These are phyloP conservation scores for Fusarium goolgardi DNA, from an alignment of 2,329 filamentous ascomycete genomes.

Conservation along the genomic window DNA sequence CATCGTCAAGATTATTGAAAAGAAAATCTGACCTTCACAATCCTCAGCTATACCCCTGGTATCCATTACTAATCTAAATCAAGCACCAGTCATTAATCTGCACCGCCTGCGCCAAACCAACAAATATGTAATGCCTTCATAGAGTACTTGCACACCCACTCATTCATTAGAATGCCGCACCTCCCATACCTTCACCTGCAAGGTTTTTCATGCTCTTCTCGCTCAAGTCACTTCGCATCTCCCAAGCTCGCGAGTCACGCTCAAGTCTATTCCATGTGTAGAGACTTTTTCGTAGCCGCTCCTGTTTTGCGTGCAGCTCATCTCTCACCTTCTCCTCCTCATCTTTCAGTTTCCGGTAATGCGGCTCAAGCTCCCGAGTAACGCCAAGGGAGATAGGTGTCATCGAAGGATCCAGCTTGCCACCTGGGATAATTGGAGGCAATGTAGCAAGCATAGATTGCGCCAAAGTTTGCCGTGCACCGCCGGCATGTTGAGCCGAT, in stretches of 20 bases:
- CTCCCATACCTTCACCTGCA: constrained; percentile 66
- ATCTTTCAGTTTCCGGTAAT: constrained; percentile 65
- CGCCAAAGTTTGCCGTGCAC: constrained; percentile 59
- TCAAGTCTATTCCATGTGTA: constrained; percentile 66
- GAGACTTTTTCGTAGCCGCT: constrained; percentile 65
- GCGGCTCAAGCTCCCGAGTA: constrained; percentile 65
- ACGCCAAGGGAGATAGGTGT: constrained; percentile 60
- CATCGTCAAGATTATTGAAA: constrained; percentile 4
- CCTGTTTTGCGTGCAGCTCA: constrained; percentile 65
- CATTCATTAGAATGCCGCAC: constrained; percentile 62
- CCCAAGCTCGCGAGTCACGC: constrained; percentile 65
- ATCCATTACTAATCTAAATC: background rate
- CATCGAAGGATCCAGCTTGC: constrained; percentile 63
- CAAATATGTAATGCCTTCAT: constrained; percentile 1
- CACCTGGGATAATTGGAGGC: constrained; percentile 64
- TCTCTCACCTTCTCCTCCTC: constrained; percentile 69
- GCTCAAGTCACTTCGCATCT: constrained; percentile 67
- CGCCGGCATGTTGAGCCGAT: constrained; percentile 53
- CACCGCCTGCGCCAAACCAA: constrained; percentile 22
- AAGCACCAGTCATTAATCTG: constrained; percentile 14
- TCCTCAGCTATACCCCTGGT: constrained; percentile 1
- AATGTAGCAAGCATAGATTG: constrained; percentile 65
- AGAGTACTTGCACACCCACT: background rate
- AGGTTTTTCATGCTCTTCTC: constrained; percentile 68
- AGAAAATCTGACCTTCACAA: constrained; percentile 18